phyloP scores from a whole-genome alignment of 495 filamentous ascomycete species.

The Bombardia bombarda region DNA sequence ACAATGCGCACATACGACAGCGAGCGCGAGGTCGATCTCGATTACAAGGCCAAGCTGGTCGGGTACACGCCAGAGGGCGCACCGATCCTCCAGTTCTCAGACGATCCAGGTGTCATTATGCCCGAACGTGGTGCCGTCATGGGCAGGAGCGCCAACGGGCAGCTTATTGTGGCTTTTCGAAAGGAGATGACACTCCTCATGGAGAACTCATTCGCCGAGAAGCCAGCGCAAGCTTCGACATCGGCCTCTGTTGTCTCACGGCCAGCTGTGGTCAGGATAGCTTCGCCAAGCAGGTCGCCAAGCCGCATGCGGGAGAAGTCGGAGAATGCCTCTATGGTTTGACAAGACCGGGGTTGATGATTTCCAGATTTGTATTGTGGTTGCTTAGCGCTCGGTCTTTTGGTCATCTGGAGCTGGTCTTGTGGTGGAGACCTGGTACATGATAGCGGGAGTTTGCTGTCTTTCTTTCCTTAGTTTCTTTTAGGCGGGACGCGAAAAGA shows the following conservation, averaged over 20 bases:
- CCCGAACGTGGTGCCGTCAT: conserved; percentile 17
- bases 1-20: conserved; percentile 20
- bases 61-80: conserved; percentile 28
- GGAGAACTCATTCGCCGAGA: neutral
- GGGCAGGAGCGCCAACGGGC: conserved; percentile 10
- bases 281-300: too few species aligned
- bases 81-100: conserved; percentile 19
- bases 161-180: conserved; percentile 20
- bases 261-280: conserved; percentile 2
- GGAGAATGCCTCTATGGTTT: neutral
- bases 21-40: conserved; percentile 16
- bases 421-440: too few species aligned
- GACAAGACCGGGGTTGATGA: neutral
- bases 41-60: conserved; percentile 15
- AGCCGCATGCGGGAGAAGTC: too few species aligned
- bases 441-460: too few species aligned
- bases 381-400: too few species aligned
- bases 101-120: conserved; percentile 13
- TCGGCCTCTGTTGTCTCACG: neutral
- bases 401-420: too few species aligned
- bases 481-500: too few species aligned
- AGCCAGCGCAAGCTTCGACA: neutral
- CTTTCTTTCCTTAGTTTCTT: too few species aligned
- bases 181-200: conserved; percentile 16
- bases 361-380: too few species aligned